Evolutionary conservation across 139 green algal genomes (phyloP).

Genomic region (Helicosporidium sp.): DNA sequence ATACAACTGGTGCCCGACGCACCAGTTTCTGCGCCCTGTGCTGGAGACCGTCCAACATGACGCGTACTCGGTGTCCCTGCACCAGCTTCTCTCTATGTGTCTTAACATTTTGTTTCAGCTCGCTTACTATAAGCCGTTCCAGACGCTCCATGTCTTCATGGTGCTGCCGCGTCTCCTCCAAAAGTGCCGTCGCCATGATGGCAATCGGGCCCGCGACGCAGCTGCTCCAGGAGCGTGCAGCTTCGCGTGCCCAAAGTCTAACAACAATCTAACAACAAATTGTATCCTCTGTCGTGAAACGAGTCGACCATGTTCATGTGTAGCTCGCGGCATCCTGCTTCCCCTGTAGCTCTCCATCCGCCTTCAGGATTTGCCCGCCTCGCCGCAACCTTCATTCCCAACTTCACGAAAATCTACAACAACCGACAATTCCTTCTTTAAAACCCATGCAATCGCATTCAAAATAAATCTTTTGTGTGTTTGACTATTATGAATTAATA

Average conservation of each 20-base stretch:
- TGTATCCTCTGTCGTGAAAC: neutral
- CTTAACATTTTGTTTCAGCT: slow-evolving; percentile 55
- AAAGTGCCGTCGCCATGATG: slow-evolving; percentile 59
- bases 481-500: no score
- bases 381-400: no score
- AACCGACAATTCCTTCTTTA: no score
- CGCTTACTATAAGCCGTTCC: slow-evolving; percentile 62
- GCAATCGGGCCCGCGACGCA: no score
- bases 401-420: no score
- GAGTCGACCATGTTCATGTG: neutral
- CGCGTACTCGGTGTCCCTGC: slow-evolving; percentile 62
- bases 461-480: no score
- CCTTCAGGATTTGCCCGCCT: no score
- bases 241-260: no score
- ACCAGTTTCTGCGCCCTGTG: slow-evolving; percentile 53
- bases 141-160: slow-evolving; percentile 85
- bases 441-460: no score
- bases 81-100: slow-evolving; percentile 50
- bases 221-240: no score
- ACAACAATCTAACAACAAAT: no score
- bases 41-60: slow-evolving; percentile 61
- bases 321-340: no score
- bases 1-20: slow-evolving; percentile 7
- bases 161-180: slow-evolving; percentile 71
- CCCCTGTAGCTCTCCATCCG: neutral